These are phyloP conservation scores for Pichia sp. DNA, from an alignment of 1,139 yeast species.

Conservation along the genomic window DNA sequence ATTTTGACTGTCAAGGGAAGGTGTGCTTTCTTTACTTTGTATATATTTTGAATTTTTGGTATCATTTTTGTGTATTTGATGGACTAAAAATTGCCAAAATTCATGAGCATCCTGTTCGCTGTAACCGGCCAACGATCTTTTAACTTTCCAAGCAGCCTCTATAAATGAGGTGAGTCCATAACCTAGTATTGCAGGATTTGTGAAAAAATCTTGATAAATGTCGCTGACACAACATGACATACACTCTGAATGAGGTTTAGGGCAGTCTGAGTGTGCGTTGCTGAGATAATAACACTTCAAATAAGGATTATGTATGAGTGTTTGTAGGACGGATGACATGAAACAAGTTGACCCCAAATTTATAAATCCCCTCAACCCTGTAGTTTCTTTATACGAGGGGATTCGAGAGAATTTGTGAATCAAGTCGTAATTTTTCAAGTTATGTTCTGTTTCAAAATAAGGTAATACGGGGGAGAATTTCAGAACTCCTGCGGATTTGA, in stretches of 20 bases:
- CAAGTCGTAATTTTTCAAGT: constrained; percentile 20
- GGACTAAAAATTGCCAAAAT: constrained; percentile 84
- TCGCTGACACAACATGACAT: constrained; percentile 80
- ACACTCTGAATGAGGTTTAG: constrained; percentile 47
- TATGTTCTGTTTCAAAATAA: constrained; percentile 25
- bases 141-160: constrained; percentile 78
- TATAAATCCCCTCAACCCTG: constrained; percentile 81
- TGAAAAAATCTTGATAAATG: constrained; percentile 63
- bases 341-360: constrained; percentile 97
- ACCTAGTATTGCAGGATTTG: constrained; percentile 53
- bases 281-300: constrained; percentile 71
- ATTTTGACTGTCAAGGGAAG: constrained; percentile 13
- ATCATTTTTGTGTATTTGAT: constrained; percentile 67
- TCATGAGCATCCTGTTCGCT: constrained; percentile 98
- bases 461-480: constrained; percentile 26
- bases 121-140: constrained; percentile 83
- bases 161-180: constrained; percentile 71
- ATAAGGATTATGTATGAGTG: constrained; percentile 82
- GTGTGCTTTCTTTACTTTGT: constrained; percentile 22
- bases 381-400: constrained; percentile 60
- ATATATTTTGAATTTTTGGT: constrained; percentile 20
- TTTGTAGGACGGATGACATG: constrained; percentile 85
- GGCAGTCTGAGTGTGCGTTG: constrained; percentile 52
- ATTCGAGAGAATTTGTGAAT: constrained; percentile 35
- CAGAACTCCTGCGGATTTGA: constrained; percentile 20